phyloP scores from a whole-genome alignment of 495 filamentous ascomycete genomes.

The Beverwykella pulmonaria region DNA sequence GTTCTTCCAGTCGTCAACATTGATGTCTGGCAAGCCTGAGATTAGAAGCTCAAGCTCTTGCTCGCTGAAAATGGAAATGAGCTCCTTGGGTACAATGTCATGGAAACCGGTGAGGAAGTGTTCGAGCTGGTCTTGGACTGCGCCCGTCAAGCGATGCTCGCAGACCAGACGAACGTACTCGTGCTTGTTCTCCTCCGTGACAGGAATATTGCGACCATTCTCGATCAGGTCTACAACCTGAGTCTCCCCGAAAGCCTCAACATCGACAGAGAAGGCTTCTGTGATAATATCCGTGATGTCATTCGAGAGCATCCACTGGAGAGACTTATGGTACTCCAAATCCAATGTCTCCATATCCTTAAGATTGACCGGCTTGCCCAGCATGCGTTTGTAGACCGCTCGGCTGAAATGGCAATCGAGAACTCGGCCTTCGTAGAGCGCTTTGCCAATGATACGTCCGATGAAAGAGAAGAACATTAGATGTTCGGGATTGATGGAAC shows the following conservation, averaged over 20 bases:
- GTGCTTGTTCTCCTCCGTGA: slow-evolving; percentile 98
- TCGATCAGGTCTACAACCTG: slow-evolving; percentile 84
- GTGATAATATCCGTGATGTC: slow-evolving; percentile 98
- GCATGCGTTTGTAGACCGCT: slow-evolving; percentile 96
- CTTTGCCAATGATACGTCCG: slow-evolving; percentile 97
- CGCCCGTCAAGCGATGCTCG: slow-evolving; percentile 88
- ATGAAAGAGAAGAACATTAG: slow-evolving; percentile 99
- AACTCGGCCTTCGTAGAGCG: slow-evolving; percentile 92
- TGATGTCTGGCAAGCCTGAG: slow-evolving; percentile 94
- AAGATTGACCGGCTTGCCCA: slow-evolving; percentile 90
- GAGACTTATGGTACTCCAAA: slow-evolving; percentile 98
- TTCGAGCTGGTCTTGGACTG: slow-evolving; percentile 91
- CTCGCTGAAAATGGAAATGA: slow-evolving; percentile 98
- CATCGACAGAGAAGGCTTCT: slow-evolving; percentile 94
- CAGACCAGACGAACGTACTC: slow-evolving; percentile 92
- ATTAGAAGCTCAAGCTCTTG: slow-evolving; percentile 97
- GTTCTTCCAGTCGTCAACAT: slow-evolving; percentile 98
- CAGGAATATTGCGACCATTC: slow-evolving; percentile 86
- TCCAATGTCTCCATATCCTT: slow-evolving; percentile 99
- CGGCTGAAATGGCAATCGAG: slow-evolving; percentile 99
- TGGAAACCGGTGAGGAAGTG: slow-evolving; percentile 97
- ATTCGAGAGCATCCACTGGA: slow-evolving; percentile 97
- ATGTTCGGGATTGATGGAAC: slow-evolving; percentile 92
- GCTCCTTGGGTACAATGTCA: slow-evolving; percentile 91
- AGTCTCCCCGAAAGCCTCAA: slow-evolving; percentile 87